Conservation (phyloP, 306 rosid genomes). For the Vigna trinervia region DNA sequence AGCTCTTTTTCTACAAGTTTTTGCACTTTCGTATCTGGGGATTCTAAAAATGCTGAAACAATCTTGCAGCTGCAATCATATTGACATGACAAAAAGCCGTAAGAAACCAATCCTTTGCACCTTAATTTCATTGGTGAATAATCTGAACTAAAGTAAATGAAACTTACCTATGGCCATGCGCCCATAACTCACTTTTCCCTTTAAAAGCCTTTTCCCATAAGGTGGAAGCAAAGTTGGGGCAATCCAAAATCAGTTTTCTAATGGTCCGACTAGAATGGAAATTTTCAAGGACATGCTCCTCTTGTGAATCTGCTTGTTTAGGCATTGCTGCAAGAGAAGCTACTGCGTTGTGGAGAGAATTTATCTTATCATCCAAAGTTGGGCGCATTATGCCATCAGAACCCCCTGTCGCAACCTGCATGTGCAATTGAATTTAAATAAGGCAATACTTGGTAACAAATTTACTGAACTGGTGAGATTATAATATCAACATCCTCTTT, state of each 20-base stretch:
- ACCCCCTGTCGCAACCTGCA: slow-evolving; percentile 82
- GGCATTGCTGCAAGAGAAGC: slow-evolving; percentile 74
- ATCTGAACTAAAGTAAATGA: slow-evolving; percentile 19
- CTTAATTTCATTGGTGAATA: slow-evolving; percentile 1
- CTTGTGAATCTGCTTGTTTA: slow-evolving; percentile 66
- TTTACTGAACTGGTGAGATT: background rate
- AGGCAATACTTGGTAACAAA: slow-evolving; percentile 10
- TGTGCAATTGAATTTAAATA: slow-evolving; percentile 31
- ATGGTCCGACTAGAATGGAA: slow-evolving; percentile 88
- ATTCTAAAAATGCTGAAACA: slow-evolving; percentile 79
- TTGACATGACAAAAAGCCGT: slow-evolving; percentile 29
- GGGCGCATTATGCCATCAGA: slow-evolving; percentile 79
- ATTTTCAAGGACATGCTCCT: slow-evolving; percentile 86
- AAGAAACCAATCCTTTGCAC: slow-evolving; percentile 12
- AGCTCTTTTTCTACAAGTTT: slow-evolving; percentile 66
- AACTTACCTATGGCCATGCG: slow-evolving; percentile 77
- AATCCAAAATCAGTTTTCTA: slow-evolving; percentile 81
- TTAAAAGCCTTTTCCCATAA: slow-evolving; percentile 79
- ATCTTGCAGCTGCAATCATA: slow-evolving; percentile 78
- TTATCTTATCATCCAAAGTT: slow-evolving; percentile 69
- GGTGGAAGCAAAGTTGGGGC: slow-evolving; percentile 80
- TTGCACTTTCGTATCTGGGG: slow-evolving; percentile 62
- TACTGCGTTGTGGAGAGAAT: slow-evolving; percentile 66
- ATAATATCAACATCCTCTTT: slow-evolving; percentile 10
- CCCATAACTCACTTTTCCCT: slow-evolving; percentile 85